These are phyloP conservation scores for Mortierella sp. DNA, from an alignment of 371 early-diverging fungal genomes.

Conservation along the genomic window DNA sequence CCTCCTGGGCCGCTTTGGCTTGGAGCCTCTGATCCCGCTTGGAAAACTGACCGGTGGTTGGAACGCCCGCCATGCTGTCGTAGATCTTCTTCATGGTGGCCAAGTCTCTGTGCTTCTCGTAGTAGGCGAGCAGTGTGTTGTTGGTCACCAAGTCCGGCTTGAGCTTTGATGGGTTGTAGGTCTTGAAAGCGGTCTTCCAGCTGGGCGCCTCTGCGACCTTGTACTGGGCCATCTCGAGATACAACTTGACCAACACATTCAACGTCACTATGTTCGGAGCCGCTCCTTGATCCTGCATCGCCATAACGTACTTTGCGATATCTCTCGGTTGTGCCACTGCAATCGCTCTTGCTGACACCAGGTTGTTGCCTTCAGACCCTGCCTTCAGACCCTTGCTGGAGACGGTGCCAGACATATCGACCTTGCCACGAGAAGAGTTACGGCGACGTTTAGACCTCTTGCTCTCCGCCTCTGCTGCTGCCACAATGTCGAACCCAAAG, in stretches of 20 bases:
- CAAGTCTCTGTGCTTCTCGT: slow-evolving; percentile 57
- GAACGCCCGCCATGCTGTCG: slow-evolving; percentile 37
- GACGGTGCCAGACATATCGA: not conserved
- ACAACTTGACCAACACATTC: slow-evolving; percentile 47
- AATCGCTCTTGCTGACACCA: slow-evolving; percentile 5
- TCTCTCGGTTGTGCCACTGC: slow-evolving; percentile 26
- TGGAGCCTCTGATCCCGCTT: slow-evolving; percentile 11
- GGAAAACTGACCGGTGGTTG: not conserved
- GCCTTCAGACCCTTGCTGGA: not conserved
- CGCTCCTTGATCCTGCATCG: slow-evolving; percentile 29
- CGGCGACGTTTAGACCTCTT: not conserved
- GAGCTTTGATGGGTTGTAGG: slow-evolving; percentile 54
- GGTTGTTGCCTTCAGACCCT: not conserved
- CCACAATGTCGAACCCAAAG: slow-evolving; percentile 47
- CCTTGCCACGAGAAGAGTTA: not conserved
- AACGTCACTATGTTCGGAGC: slow-evolving; percentile 30
- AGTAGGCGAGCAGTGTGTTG: slow-evolving; percentile 64
- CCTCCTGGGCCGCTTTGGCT: not conserved
- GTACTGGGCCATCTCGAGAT: slow-evolving; percentile 48
- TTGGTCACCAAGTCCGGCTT: slow-evolving; percentile 66
- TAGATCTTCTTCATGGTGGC: slow-evolving; percentile 44
- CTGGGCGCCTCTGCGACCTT: slow-evolving; percentile 30
- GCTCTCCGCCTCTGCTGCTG: slow-evolving; percentile 9
- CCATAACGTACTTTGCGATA: slow-evolving; percentile 29
- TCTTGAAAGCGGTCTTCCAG: slow-evolving; percentile 39